Conservation (phyloP, 2,329 filamentous ascomycete species). For the Fusarium sp. region DNA sequence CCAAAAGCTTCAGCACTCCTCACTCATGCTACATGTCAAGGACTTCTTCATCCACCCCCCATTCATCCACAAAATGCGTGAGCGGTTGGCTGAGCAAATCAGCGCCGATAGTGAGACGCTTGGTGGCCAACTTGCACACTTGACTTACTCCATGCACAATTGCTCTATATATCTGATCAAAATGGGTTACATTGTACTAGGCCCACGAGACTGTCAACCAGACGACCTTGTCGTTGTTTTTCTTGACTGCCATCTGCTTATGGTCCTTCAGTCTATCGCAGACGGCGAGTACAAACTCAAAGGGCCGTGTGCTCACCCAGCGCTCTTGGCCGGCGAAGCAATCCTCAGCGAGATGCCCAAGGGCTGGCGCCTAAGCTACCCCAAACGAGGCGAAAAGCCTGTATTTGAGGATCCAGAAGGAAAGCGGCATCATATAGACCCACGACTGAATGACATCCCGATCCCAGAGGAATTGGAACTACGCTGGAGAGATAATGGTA, state of each 20-base stretch:
- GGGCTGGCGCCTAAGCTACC: not conserved
- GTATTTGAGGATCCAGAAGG: not conserved
- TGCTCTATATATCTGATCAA: not conserved
- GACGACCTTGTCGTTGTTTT: not conserved
- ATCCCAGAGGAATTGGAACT: not conserved
- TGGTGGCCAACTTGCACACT: not conserved
- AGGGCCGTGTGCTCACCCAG: not conserved
- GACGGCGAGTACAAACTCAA: not conserved
- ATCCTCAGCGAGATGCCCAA: not conserved
- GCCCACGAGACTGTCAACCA: not conserved
- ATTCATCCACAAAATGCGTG: not conserved
- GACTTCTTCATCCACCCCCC: not conserved
- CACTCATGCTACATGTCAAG: not conserved
- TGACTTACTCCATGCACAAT: not conserved
- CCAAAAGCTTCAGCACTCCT: not conserved
- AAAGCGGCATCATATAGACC: not conserved
- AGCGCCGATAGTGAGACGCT: not conserved
- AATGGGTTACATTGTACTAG: not conserved
- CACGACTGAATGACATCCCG: not conserved
- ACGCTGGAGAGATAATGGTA: not conserved
- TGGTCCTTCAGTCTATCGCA: not conserved
- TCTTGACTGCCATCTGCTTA: not conserved
- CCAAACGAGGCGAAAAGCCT: not conserved
- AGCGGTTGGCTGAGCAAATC: not conserved
- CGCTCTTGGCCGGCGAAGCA: not conserved